Base-by-base conservation (phyloP, 2,329 filamentous ascomycete genomes). In the Ceratocystis smalleyi region DNA sequence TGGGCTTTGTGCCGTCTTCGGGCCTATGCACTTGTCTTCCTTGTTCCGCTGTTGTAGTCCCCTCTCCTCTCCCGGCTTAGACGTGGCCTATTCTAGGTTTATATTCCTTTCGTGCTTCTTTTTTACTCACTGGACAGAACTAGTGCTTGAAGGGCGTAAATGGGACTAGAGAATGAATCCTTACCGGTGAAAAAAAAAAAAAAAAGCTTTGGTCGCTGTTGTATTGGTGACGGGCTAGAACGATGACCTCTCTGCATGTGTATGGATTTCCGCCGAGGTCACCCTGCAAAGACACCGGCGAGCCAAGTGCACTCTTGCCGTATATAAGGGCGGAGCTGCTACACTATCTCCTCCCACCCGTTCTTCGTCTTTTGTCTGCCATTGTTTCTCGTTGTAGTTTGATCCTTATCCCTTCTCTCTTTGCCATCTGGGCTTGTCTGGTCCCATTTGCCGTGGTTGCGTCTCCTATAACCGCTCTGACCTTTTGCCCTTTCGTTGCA, bases 121-220 rank as follows among this genome's bases (percentile, higher is more conserved):
- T 55, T 55, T 55, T 30, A 24, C 45, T 24, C 47, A 35, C 43
- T 35, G 22, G 24, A 7, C 27, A 27, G 51, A 24, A 55, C 51
- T 55, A 55, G 17, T 22, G 35, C 35, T 3, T 17, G 51, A 55
- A 55, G 51, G 51, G 51, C 51, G 51, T 30, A 17, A 32, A 49
- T 19, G 45, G 24, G 51, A 55, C 22, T 55, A 17, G 22, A 55
- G 27, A 8, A n/a, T 32, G 51, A 27, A 55, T 55, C 51, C 51
- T 55, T 10, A 10, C 51, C 24, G 51, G 22, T 6, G 51, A 55
- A 55, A 55, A 45, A 55, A 49, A 49, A 24, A 24, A 55, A 55
- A 55, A 45, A 55, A 49, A 49, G 51, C 51, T 55, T 55, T 19
- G 51, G 32, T 55, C 51, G n/a, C 51, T 17, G 51, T 32, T 55